Percentiles rank a stretch among this genome's conserved stretches.
phyloP scores from a whole-genome alignment of 768 basidiomycete species.

The Suillus tomentosus region DNA sequence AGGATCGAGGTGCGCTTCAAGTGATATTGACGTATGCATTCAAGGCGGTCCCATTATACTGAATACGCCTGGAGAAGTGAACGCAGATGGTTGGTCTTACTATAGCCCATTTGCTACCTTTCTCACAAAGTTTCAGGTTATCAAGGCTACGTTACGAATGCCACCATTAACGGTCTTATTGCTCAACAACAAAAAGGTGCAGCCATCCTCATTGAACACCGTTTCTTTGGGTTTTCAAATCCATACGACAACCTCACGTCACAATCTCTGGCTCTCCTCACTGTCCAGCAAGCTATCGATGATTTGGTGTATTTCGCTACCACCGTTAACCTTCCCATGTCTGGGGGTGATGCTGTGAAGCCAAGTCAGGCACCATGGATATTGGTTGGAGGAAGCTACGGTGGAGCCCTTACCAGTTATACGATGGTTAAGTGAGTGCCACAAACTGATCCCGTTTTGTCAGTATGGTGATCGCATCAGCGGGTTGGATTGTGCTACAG shows the following conservation, averaged over 20 bases:
- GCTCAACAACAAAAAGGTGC: slow-evolving; percentile 42
- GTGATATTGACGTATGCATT: neutral
- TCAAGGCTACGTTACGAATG: slow-evolving; percentile 60
- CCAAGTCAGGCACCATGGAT: slow-evolving; percentile 51
- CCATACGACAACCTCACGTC: slow-evolving; percentile 61
- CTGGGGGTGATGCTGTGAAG: slow-evolving; percentile 60
- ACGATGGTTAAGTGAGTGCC: slow-evolving; percentile 65
- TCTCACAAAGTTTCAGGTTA: slow-evolving; percentile 22
- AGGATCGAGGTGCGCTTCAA: neutral
- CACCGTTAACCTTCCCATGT: slow-evolving; percentile 67
- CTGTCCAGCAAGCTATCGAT: slow-evolving; percentile 74
- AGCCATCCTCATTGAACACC: slow-evolving; percentile 68
- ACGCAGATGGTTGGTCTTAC: neutral
- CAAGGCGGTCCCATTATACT: neutral
- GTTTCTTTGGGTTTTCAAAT: slow-evolving; percentile 76
- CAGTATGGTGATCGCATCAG: neutral
- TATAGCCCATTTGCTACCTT: neutral
- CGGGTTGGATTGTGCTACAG: no score
- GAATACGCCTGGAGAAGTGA: neutral
- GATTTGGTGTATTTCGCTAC: slow-evolving; percentile 74
- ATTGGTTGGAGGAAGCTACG: slow-evolving; percentile 44
- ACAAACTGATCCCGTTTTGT: neutral
- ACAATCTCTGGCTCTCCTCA: slow-evolving; percentile 58
- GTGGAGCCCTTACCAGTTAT: slow-evolving; percentile 55
- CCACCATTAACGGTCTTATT: slow-evolving; percentile 55